Evolutionary conservation across 345 rosid species (phyloP).

Genomic region (Citrus glauca): DNA sequence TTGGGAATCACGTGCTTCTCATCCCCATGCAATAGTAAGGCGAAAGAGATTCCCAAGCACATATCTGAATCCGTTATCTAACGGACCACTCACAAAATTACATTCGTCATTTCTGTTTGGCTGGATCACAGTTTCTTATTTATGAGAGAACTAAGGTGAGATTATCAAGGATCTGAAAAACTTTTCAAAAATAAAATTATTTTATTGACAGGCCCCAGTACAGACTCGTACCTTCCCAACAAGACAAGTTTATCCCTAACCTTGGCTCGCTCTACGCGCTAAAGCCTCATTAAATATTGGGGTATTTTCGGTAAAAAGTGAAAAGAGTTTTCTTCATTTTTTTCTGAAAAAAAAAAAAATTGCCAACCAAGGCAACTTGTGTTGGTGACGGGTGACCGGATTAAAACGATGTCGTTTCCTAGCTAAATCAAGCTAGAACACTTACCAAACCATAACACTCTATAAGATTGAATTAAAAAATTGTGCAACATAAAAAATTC

Average conservation of each 20-base stretch:
- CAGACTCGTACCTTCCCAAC: neutral
- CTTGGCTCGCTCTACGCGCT: neutral
- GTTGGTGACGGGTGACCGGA: neutral
- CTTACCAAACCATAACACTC: too few relatives aligned
- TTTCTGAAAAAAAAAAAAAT: neutral
- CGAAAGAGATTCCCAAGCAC: neutral
- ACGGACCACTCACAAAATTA: neutral
- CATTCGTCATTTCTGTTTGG: neutral
- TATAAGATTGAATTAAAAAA: too few relatives aligned
- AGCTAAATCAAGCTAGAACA: neutral
- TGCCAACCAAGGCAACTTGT: neutral
- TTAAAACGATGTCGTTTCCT: neutral
- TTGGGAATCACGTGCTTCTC: slow-evolving; percentile 15
- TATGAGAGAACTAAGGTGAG: neutral
- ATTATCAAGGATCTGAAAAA: neutral
- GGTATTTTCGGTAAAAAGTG: neutral
- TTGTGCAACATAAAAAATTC: too few relatives aligned
- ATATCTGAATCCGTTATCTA: neutral
- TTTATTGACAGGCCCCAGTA: neutral
- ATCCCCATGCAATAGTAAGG: neutral
- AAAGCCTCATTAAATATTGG: neutral
- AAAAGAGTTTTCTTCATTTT: slow-evolving; percentile 1
- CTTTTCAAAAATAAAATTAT: too few relatives aligned
- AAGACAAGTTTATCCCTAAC: neutral
- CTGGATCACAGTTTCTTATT: neutral